These are phyloP conservation scores for Emmonsia crescens DNA, from an alignment of 2,329 filamentous ascomycete genomes.

Conservation along the genomic window DNA sequence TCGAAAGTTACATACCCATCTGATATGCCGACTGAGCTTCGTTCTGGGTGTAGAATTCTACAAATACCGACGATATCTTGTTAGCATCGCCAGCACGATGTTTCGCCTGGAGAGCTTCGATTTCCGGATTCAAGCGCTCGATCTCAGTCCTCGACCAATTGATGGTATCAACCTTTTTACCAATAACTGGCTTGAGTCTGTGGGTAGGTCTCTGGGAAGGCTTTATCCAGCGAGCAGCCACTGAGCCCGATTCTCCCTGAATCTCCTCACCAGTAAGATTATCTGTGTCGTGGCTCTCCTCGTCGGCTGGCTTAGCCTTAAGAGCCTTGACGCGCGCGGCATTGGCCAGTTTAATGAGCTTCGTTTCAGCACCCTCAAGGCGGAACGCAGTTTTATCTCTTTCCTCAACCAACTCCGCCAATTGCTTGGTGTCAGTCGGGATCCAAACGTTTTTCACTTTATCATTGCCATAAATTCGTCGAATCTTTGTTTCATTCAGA, in stretches of 20 bases:
- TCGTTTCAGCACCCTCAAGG: constrained; percentile 77
- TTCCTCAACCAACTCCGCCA: constrained; percentile 71
- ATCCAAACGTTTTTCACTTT: constrained; percentile 80
- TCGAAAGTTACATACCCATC: constrained; percentile 32
- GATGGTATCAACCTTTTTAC: constrained; percentile 90
- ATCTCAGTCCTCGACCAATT: constrained; percentile 76
- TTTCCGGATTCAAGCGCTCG: constrained; percentile 60
- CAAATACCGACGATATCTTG: constrained; percentile 68
- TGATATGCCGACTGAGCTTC: constrained; percentile 83
- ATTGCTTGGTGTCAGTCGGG: constrained; percentile 60
- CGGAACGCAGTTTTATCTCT: constrained; percentile 70
- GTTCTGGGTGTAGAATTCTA: constrained; percentile 75
- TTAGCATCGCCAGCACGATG: constrained; percentile 56
- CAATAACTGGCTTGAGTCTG: constrained; percentile 58
- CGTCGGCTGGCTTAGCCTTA: constrained; percentile 45
- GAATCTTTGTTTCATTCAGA: constrained; percentile 63
- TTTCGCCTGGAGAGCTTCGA: constrained; percentile 55
- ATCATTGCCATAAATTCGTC: constrained; percentile 65
- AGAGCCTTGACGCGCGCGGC: constrained; percentile 55
- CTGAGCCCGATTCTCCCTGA: constrained; percentile 53
- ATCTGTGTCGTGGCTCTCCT: constrained; percentile 17
- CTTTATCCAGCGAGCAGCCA: constrained; percentile 50
- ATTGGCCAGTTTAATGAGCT: constrained; percentile 71
- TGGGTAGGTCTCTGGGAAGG: constrained; percentile 67
- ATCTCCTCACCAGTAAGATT: constrained; percentile 38